These are phyloP conservation scores for Candida labiduridarum DNA, from an alignment of 1,139 yeast species.

Conservation along the genomic window DNA sequence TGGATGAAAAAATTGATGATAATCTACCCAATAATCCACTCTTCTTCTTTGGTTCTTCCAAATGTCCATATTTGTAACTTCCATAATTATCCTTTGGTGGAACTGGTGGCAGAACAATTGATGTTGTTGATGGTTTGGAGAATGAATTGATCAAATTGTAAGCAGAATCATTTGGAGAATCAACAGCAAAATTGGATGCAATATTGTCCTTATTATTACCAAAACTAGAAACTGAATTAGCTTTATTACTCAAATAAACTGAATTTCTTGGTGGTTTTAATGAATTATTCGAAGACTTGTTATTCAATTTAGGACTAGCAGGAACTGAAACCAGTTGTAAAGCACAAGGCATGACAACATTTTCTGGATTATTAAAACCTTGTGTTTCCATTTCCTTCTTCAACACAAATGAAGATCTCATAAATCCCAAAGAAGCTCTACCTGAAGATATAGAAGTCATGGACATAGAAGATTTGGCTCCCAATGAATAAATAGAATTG, in stretches of 20 bases:
- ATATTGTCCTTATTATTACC: not conserved
- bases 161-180: constrained; percentile 22
- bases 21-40: constrained; percentile 30
- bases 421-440: constrained; percentile 41
- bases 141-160: constrained; percentile 25
- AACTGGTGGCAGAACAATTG: constrained; percentile 4
- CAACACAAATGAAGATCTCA: constrained; percentile 43
- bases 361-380: constrained; percentile 37
- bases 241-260: constrained; percentile 5
- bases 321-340: constrained; percentile 9
- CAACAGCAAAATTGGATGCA: constrained; percentile 21
- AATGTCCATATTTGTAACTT: not conserved
- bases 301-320: constrained; percentile 8
- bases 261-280: constrained; percentile 6
- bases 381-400: constrained; percentile 31
- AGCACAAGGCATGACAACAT: constrained; percentile 22
- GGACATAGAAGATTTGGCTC: constrained; percentile 16
- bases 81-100: constrained; percentile 6
- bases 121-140: not conserved
- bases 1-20: constrained; percentile 26
- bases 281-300: constrained; percentile 3
- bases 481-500: constrained; percentile 13
- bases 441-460: constrained; percentile 17
- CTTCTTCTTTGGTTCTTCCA: constrained; percentile 24
- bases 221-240: constrained; percentile 9